A percentile compares a stretch with the other conserved stretches of the same genome.
Conservation (phyloP, 305 asterid species). For the Fraxinus velutina region DNA sequence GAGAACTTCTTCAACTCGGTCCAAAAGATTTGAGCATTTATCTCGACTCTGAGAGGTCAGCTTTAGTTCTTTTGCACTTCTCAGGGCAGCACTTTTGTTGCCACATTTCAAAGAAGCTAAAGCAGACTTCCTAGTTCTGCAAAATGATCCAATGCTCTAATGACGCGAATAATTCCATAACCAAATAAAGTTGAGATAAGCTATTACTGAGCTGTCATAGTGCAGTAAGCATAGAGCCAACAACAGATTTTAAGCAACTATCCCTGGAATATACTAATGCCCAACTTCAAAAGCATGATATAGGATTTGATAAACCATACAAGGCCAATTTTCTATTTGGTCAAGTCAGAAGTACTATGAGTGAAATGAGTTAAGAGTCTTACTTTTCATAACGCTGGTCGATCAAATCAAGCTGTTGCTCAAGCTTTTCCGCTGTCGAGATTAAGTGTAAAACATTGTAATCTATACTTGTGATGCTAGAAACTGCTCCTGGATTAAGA, state of each 20-base stretch:
- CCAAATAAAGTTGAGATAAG: not conserved
- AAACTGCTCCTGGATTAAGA: conserved; percentile 53
- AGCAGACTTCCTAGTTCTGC: conserved; percentile 63
- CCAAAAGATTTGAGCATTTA: conserved; percentile 56
- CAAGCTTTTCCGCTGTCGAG: conserved; percentile 67
- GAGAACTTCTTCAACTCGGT: conserved; percentile 71
- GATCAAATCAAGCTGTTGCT: conserved; percentile 60
- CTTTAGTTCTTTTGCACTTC: conserved; percentile 60
- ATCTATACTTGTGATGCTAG: conserved; percentile 51
- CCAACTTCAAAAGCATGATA: not conserved
- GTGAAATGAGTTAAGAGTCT: conserved; percentile 8
- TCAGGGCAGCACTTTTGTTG: conserved; percentile 57
- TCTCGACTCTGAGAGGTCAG: conserved; percentile 67
- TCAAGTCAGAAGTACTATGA: not conserved
- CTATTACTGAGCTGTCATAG: not conserved
- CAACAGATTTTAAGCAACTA: not conserved
- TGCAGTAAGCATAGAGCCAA: not conserved
- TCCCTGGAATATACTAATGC: not conserved
- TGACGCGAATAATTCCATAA: not conserved
- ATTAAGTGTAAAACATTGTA: conserved; percentile 60
- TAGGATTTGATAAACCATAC: not conserved
- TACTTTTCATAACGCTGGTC: conserved; percentile 62
- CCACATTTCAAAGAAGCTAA: conserved; percentile 54
- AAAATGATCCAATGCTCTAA: conserved; percentile 15
- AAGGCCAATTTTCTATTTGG: conserved; percentile 8